phyloP scores from a whole-genome alignment of 345 rosid species.

The Arabidopsis thaliana region DNA sequence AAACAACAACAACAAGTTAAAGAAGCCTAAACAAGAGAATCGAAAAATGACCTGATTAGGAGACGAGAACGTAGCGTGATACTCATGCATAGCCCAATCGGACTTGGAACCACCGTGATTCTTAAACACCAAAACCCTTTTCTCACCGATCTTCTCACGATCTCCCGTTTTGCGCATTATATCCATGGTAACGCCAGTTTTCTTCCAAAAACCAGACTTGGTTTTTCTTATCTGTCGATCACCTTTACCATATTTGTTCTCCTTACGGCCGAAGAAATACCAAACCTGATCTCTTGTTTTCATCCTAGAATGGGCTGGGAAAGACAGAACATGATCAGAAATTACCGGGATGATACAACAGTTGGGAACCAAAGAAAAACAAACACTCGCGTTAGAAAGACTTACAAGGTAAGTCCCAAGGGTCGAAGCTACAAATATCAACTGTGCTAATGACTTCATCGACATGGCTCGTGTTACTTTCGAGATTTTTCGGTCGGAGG shows the following conservation, averaged over 20 bases:
- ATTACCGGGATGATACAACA: background rate
- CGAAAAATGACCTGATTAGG: background rate
- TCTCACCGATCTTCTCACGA: constrained; percentile 46
- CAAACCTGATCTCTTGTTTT: background rate
- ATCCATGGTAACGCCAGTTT: constrained; percentile 32
- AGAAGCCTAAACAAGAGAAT: background rate
- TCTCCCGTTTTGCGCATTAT: constrained; percentile 20
- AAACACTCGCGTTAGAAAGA: background rate
- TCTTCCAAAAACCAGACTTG: constrained; percentile 26
- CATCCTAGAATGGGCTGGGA: background rate
- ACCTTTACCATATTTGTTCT: constrained; percentile 31
- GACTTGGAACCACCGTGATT: constrained; percentile 8
- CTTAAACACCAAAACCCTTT: constrained; percentile 52
- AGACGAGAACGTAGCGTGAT: background rate
- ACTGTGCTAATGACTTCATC: background rate
- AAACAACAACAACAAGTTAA: background rate
- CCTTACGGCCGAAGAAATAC: constrained; percentile 9
- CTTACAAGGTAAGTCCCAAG: background rate
- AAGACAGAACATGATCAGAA: background rate
- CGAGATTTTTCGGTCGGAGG: constrained; percentile 45
- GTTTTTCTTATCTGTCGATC: constrained; percentile 16
- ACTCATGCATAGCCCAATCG: constrained; percentile 47
- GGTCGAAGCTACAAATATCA: background rate
- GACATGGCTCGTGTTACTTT: constrained; percentile 4
- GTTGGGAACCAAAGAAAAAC: background rate